Base-by-base conservation (phyloP, 2,329 filamentous ascomycete genomes). In the Triangularia verruculosa region DNA sequence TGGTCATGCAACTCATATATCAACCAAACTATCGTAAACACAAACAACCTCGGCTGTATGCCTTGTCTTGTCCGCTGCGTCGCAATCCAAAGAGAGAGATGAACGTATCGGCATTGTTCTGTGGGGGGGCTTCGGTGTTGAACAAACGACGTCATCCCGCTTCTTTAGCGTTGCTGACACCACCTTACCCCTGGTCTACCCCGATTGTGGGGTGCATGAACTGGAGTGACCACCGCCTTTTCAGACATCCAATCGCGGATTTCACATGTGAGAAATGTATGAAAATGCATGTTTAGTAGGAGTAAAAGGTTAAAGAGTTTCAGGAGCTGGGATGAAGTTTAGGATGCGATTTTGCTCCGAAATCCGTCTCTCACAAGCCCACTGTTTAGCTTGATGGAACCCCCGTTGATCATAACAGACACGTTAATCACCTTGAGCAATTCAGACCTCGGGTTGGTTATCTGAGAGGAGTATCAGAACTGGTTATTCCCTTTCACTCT, bases 111-210 rank as follows among this genome's bases (percentile, higher is more conserved):
- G 39, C 39, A 17, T 47, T 4, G 13, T 34, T n/a, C 27, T 56
- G 25, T 30, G 27, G 27, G 54, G 30, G 22, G 27, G 17, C 39
- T 20, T 12, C 17, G 4, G 9, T 34, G 28, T n/a, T 17, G 17
- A 57, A 12, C 55, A 17, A 39, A 57, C 55, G 55, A 57, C 55
- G 55, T 57, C 55, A 57, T 57, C 28, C 55, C 55, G 55, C 28
- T 57, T 57, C 28, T 57, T n/a, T 57, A 34, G 55, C 39, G 39
- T 47, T 17, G 28, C 28, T 22, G 28, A 32, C 17, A 30, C n/a
- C 34, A n/a, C n/a, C n/a, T n/a, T n/a, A n/a, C 27, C 28, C 28
- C 13, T 22, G 39, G 39, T 3, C 15, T 12, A 4, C 15, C 34
- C n/a, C 17, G 39, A 22, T 22, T 30, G 28, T 56, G 32, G 53